phyloP scores from a whole-genome alignment of 768 basidiomycete genomes.

The Coprinopsis sp. region DNA sequence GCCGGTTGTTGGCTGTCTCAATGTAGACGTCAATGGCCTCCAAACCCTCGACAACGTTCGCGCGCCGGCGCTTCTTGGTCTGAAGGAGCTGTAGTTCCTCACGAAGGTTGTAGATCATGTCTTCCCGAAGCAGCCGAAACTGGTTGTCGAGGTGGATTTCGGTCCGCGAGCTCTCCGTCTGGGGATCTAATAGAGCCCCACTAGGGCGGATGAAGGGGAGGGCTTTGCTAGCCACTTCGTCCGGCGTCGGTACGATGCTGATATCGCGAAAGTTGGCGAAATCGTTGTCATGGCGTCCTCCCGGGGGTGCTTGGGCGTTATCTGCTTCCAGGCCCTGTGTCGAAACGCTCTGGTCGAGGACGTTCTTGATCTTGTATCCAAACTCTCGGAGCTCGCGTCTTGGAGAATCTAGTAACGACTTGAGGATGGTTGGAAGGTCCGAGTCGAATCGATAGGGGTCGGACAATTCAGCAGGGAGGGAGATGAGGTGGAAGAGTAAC shows the following conservation, averaged over 20 bases:
- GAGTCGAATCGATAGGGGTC: constrained; percentile 36
- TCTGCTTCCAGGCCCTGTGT: neutral
- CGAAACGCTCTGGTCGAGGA: constrained; percentile 9
- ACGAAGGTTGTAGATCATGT: constrained; percentile 53
- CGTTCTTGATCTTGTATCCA: constrained; percentile 37
- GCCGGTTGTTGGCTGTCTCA: constrained; percentile 19
- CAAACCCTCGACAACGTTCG: constrained; percentile 35
- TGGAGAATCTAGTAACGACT: constrained; percentile 19
- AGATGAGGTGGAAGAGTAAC: constrained; percentile 47
- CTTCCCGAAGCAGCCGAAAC: constrained; percentile 61
- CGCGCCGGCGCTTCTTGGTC: constrained; percentile 31
- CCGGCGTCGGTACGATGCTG: constrained; percentile 58
- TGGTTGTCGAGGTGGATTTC: constrained; percentile 59
- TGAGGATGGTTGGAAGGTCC: constrained; percentile 25
- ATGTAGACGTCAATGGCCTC: constrained; percentile 31
- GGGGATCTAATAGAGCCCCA: constrained; percentile 38
- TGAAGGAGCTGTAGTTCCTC: constrained; percentile 51
- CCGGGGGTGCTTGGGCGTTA: constrained; percentile 34
- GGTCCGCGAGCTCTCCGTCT: constrained; percentile 30
- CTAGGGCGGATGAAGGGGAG: constrained; percentile 46
- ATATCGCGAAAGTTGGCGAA: constrained; percentile 56
- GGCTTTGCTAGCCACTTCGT: constrained; percentile 45
- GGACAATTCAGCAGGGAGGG: constrained; percentile 30
- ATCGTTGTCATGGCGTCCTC: constrained; percentile 71
- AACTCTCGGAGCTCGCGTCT: constrained; percentile 18